phyloP scores from a whole-genome alignment of 306 rosid genomes.

The Vigna hirtella region DNA sequence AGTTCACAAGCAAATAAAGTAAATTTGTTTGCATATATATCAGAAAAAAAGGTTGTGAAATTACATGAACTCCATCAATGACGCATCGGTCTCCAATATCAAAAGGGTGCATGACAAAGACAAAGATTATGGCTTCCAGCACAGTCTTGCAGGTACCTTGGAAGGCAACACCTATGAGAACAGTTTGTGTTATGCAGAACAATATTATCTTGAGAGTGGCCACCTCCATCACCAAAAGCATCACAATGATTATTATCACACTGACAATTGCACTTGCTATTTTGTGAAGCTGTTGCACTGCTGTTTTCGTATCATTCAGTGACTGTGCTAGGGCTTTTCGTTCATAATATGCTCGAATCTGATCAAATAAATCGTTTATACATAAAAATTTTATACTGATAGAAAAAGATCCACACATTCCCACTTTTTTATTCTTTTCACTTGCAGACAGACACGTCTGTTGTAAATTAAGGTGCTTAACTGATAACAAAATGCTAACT shows the following conservation, averaged over 20 bases:
- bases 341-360: slow-evolving; percentile 68
- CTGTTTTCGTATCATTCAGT: slow-evolving; percentile 63
- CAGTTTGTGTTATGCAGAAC: slow-evolving; percentile 52
- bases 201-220: slow-evolving; percentile 51
- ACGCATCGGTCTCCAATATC: slow-evolving; percentile 67
- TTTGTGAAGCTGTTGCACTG: slow-evolving; percentile 69
- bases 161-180: slow-evolving; percentile 59
- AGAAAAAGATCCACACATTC: too few relatives aligned
- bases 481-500: too few relatives aligned
- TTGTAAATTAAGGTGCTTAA: too few relatives aligned
- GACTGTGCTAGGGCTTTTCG: slow-evolving; percentile 62
- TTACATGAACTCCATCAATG: slow-evolving; percentile 59
- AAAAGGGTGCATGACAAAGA: slow-evolving; percentile 68
- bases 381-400: too few relatives aligned
- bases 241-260: slow-evolving; percentile 55
- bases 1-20: not conserved
- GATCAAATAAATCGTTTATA: not conserved
- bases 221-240: slow-evolving; percentile 55
- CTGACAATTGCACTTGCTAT: slow-evolving; percentile 56
- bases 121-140: slow-evolving; percentile 60
- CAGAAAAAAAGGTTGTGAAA: not conserved
- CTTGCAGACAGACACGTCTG: too few relatives aligned
- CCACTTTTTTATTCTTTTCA: too few relatives aligned
- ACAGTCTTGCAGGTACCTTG: slow-evolving; percentile 63
- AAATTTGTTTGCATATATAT: not conserved